Conservation (phyloP, 768 basidiomycete genomes). For the Psilocybe cyanescens region DNA sequence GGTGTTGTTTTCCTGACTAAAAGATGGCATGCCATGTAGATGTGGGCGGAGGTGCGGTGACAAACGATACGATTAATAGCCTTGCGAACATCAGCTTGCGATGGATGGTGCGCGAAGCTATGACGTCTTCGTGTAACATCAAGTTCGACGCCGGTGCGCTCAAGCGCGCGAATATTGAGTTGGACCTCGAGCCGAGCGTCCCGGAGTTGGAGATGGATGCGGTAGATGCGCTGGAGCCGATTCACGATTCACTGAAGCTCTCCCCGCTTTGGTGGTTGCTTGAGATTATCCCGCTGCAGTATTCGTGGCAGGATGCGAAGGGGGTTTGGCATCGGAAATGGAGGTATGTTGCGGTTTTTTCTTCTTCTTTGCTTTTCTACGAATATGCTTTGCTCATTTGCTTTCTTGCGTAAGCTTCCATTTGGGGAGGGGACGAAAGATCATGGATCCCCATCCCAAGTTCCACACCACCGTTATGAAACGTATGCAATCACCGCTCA, state of each 20-base stretch:
- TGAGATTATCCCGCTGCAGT: constrained; percentile 62
- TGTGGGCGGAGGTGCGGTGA: constrained; percentile 67
- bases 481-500: constrained; percentile 52
- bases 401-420: constrained; percentile 42
- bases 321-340: constrained; percentile 58
- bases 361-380: neutral
- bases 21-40: constrained; percentile 40
- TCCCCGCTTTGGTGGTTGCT: constrained; percentile 69
- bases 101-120: constrained; percentile 81
- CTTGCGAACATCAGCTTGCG: constrained; percentile 67
- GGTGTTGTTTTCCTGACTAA: constrained; percentile 2
- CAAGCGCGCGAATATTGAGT: constrained; percentile 40
- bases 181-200: constrained; percentile 14
- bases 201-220: constrained; percentile 29
- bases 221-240: constrained; percentile 48
- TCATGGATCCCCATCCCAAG: constrained; percentile 48
- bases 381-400: neutral
- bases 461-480: constrained; percentile 69
- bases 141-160: constrained; percentile 57
- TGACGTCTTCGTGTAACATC: constrained; percentile 60
- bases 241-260: constrained; percentile 54
- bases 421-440: constrained; percentile 58
- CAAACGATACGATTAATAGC: constrained; percentile 42
- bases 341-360: constrained; percentile 47
- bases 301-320: constrained; percentile 57